Evolutionary conservation across 257 asterid genomes (phyloP).

Genomic region (Dorcoceras hygrometricum): DNA sequence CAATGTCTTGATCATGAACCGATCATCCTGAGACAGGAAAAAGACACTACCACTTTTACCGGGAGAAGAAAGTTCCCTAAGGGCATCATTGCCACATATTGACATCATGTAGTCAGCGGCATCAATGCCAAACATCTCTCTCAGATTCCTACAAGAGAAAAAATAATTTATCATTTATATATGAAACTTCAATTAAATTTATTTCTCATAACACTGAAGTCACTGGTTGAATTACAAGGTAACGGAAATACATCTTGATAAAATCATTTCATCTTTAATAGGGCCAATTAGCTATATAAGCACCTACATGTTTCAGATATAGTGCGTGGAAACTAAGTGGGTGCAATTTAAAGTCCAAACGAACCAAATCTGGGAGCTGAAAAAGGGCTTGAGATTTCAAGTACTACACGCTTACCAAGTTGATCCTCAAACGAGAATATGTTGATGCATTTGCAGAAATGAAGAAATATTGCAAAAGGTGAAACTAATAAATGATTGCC

Average conservation of each 20-base stretch:
- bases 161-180: neutral
- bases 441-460: slow-evolving; percentile 1
- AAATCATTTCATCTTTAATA: neutral
- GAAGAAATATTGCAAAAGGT: slow-evolving; percentile 2
- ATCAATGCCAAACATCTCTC: slow-evolving; percentile 93
- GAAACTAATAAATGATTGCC: slow-evolving; percentile 3
- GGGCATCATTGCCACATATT: slow-evolving; percentile 94
- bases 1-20: slow-evolving; percentile 94
- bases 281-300: neutral
- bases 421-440: slow-evolving; percentile 6
- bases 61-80: slow-evolving; percentile 96
- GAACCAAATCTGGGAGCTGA: neutral
- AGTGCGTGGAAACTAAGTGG: neutral
- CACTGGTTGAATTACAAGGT: neutral
- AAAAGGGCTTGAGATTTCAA: neutral
- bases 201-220: neutral
- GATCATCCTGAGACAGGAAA: slow-evolving; percentile 93
- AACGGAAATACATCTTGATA: neutral
- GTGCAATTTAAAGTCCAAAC: neutral
- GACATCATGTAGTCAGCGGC: slow-evolving; percentile 99
- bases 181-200: no score
- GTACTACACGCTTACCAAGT: neutral
- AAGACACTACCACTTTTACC: slow-evolving; percentile 99
- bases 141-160: slow-evolving; percentile 58
- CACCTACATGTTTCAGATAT: neutral